Conservation (phyloP, 208 protist genomes). For the Wallacemonas sp. region DNA sequence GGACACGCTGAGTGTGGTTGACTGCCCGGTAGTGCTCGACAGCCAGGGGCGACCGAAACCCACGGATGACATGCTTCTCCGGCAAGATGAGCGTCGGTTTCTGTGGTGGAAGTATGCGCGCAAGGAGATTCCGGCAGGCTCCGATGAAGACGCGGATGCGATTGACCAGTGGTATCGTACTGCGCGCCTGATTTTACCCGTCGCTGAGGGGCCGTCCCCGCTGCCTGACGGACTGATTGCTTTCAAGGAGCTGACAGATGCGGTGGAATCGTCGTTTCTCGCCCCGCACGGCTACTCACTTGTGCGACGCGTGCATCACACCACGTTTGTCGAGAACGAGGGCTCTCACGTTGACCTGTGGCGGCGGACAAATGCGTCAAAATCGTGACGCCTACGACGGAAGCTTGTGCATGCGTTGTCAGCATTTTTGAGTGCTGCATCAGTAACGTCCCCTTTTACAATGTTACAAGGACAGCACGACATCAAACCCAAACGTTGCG, state of each 20-base stretch:
- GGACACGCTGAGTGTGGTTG: slow-evolving; percentile 38
- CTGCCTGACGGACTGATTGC: slow-evolving; percentile 65
- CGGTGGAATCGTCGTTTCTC: slow-evolving; percentile 41
- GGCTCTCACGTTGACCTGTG: slow-evolving; percentile 67
- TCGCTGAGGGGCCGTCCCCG: slow-evolving; percentile 5
- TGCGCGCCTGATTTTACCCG: slow-evolving; percentile 24
- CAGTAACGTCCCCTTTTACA: no score
- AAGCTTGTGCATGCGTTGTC: no score
- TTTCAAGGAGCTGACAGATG: slow-evolving; percentile 34
- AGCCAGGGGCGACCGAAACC: slow-evolving; percentile 21
- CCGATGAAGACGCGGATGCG: not conserved
- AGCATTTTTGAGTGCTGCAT: no score
- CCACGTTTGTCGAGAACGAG: slow-evolving; percentile 41
- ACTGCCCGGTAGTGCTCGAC: slow-evolving; percentile 60
- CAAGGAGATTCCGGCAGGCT: not conserved
- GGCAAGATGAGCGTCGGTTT: slow-evolving; percentile 19
- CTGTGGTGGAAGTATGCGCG: slow-evolving; percentile 63
- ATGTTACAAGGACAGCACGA: no score
- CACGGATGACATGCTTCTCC: slow-evolving; percentile 49
- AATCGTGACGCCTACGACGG: no score
- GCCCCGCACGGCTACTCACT: slow-evolving; percentile 37
- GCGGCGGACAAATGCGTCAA: slow-evolving; percentile 7
- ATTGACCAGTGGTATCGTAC: slow-evolving; percentile 8
- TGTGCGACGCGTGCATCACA: slow-evolving; percentile 41
- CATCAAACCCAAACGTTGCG: no score